Evolutionary conservation across 179 eudicot genomes (phyloP).

Genomic region (Spergularia azorica): DNA sequence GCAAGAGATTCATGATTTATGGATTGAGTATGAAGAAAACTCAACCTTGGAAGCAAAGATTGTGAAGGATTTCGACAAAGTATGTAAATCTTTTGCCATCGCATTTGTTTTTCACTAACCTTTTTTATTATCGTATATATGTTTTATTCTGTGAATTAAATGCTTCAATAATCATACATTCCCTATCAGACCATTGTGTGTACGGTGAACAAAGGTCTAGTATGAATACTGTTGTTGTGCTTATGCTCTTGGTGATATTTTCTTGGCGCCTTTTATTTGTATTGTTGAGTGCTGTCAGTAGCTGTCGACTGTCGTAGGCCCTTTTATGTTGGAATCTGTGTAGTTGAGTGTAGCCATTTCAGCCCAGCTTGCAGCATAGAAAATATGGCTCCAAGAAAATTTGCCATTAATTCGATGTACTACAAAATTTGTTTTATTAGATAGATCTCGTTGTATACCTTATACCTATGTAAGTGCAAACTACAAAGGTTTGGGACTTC

Average conservation of each 20-base stretch:
- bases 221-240: not conserved
- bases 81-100: conserved; percentile 21
- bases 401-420: not conserved
- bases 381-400: not conserved
- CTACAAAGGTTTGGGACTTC: not conserved
- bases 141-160: not conserved
- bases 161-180: not conserved
- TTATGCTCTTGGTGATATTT: not conserved
- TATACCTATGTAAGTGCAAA: not conserved
- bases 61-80: conserved; percentile 97
- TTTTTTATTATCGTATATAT: conserved; percentile 3
- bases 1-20: conserved; percentile 76
- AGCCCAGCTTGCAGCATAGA: not conserved
- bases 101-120: not conserved
- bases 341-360: not conserved
- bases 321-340: not conserved
- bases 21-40: conserved; percentile 96
- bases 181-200: not conserved
- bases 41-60: conserved; percentile 84
- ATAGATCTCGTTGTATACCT: not conserved
- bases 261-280: not conserved
- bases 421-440: not conserved
- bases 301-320: not conserved
- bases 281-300: not conserved
- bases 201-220: not conserved